Percentiles rank a stretch among this genome's conserved stretches.
Evolutionary conservation across 1,139 yeast species (phyloP).

Genomic region (Lipomyces yarrowii): DNA sequence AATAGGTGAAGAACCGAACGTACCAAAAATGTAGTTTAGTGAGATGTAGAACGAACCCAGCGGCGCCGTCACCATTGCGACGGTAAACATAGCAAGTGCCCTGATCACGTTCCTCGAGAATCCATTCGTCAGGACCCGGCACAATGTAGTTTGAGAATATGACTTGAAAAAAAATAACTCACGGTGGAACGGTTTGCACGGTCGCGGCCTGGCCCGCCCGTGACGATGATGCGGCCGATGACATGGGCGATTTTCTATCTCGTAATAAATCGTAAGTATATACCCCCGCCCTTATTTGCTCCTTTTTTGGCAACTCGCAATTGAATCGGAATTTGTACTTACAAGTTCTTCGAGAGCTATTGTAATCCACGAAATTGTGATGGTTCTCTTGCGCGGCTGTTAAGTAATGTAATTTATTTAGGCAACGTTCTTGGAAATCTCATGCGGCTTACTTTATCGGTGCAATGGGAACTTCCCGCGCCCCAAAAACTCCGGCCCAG

Average conservation of each 20-base stretch:
- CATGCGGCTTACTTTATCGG: no score
- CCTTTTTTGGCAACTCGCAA: no score
- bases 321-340: no score
- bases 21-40: constrained; percentile 53
- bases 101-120: constrained; percentile 57
- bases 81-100: constrained; percentile 83
- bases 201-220: not conserved
- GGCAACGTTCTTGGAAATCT: no score
- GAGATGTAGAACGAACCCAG: constrained; percentile 66
- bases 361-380: no score
- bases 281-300: not conserved
- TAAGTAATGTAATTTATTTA: no score
- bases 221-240: not conserved
- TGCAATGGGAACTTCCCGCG: no score
- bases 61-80: constrained; percentile 84
- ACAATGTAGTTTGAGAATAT: not conserved
- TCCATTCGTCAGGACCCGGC: not conserved
- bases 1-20: no score
- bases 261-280: no score
- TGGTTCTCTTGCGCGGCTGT: no score
- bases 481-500: no score
- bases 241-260: not conserved
- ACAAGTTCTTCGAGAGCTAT: no score
- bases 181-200: not conserved
- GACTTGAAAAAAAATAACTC: not conserved